Evolutionary conservation across 441 rosid species (phyloP).

Genomic region (Adansonia rubrostipa): DNA sequence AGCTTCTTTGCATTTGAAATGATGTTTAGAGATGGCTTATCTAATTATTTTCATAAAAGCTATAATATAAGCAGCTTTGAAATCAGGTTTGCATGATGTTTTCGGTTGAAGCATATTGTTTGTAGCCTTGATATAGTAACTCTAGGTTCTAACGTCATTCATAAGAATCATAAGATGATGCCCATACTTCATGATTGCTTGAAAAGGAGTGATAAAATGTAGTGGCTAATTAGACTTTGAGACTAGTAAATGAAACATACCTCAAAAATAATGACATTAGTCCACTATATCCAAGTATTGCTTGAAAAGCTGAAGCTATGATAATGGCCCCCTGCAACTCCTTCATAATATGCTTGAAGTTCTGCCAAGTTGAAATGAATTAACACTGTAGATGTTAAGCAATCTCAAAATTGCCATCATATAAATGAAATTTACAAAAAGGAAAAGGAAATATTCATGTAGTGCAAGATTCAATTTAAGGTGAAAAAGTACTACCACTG

Average conservation of each 20-base stretch:
- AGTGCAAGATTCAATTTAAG: neutral
- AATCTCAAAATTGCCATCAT: neutral
- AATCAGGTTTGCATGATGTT: constrained; percentile 1
- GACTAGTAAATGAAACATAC: constrained; percentile 40
- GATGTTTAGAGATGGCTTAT: neutral
- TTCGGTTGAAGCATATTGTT: neutral
- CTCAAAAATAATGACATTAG: constrained; percentile 79
- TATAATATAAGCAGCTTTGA: neutral
- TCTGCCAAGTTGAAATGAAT: constrained; percentile 49
- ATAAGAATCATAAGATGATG: neutral
- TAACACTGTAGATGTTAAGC: neutral
- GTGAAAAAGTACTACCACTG: neutral
- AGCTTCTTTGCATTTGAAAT: neutral
- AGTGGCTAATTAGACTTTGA: constrained; percentile 1
- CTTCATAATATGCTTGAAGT: constrained; percentile 94
- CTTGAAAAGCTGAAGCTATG: constrained; percentile 84
- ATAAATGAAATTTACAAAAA: neutral
- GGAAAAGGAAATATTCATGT: neutral
- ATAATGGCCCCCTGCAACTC: constrained; percentile 90
- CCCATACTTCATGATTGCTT: neutral
- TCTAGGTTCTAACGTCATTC: neutral
- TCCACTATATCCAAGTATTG: constrained; percentile 88
- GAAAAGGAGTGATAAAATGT: constrained; percentile 15
- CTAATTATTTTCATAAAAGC: neutral
- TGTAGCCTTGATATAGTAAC: neutral